Evolutionary conservation across 768 basidiomycete species (phyloP), one percentile per base, ranked within the genome.

Genomic region (Lactarius hatsudake): DNA sequence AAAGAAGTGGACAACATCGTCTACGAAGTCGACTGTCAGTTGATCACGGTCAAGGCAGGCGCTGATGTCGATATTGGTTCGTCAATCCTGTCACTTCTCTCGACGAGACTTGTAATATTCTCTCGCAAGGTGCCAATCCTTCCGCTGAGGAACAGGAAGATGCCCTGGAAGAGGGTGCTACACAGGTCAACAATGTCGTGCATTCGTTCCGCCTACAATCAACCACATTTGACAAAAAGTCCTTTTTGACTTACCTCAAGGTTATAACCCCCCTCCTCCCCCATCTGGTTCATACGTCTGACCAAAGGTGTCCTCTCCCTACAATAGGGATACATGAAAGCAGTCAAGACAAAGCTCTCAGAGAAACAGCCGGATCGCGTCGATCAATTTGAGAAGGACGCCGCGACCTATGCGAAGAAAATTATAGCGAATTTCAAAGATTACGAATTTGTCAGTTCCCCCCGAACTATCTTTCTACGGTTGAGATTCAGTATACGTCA

Each of bases 141-240:
- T 98, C 96, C 55, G 81, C 87, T 7, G 96, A 98, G 80, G 96
- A 97, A 61, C 80, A 80, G 57, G 87, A 86, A 0, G 97, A 98
- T 63, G 81, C 81, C 32, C 76, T 96, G 63, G 96, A 94, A 76
- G 90, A 91, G 0, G 93, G 91, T 69, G 81, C 85, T n/a, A 5
- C 59, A 17, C 80, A 80, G 65, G 89, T 96, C 75, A 98, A 95
- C 89, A 94, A 98, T 78, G 83, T 98, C 71, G 87, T 87, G 61
- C 80, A 93, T 82, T 94, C 94, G 48, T 95, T 96, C 88, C 90
- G 96, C 73, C 89, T 99, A 67, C 86, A 90, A 73, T 23, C 75
- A 34, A 96, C 93, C 15, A 2, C 74, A 1, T 98, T 95, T 78
- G 94, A 97, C 82, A 98, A 98, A 80, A 96, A 96, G 79, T 77